Evolutionary conservation across 768 basidiomycete genomes (phyloP), one percentile per base, ranked within the genome.

Genomic region (Sarcodon aspratus): DNA sequence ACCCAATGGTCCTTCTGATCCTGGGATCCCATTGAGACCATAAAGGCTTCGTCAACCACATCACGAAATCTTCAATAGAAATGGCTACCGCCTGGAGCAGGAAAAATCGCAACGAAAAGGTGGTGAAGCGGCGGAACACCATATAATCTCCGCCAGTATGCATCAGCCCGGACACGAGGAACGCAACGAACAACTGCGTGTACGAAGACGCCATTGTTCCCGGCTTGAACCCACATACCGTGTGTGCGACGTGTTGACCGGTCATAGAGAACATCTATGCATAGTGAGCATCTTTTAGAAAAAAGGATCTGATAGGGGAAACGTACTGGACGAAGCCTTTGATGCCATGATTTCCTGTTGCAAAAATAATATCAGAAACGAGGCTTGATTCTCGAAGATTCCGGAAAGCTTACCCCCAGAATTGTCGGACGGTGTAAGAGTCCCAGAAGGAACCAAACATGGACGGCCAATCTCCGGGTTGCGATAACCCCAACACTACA

Each of bases 401-500:
- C 9, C 10, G 9, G 33, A n/a, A 10, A 45, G 59, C 67, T 53
- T 51, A 70, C 69, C 70, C 64, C 72, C 71, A 73, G 27, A 67
- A 61, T 6, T 60, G 59, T 13, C 67, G 63, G 11, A 73, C 47
- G 1, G 68, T 67, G 51, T 66, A 70, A 7, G 65, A 66, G 21
- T 71, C 63, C 8, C 46, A 43, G 46, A 54, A 56, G 7, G 47
- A 47, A 0, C 69, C 68, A 48, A 66, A 72, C 8, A 69, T 17
- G 17, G 58, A 60, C 1, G 69, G 69, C 71, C 72, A 75, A 32
- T 64, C 62, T 17, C 56, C 51, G 0, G 68, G 67, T n/a, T 63
- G 43, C n/a, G 61, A 61, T 4, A 51, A 34, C 3, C 45, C 50
- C 3, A 55, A 33, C 7, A 48, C 53, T 9, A 60, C 59, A 15